A percentile compares a stretch with the other conserved stretches of the same genome.
Conservation (phyloP, 352 stramenopile genomes). For the Phytophthora megakarya region DNA sequence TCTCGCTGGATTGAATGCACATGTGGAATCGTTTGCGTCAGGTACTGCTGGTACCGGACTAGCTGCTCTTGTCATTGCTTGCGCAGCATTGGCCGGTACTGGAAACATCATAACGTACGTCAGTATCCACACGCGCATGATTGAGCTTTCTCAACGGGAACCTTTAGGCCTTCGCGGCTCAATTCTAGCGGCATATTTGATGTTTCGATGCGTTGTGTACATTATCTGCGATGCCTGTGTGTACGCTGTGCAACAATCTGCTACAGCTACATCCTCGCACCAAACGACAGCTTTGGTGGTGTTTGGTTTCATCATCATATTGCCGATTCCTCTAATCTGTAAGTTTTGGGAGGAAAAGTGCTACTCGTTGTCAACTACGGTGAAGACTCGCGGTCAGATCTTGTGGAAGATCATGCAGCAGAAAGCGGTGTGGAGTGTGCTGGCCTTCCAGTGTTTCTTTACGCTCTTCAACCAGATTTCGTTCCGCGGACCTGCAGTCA, state of each 20-base stretch:
- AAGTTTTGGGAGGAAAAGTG: slow-evolving; percentile 50
- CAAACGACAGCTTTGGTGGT: slow-evolving; percentile 32
- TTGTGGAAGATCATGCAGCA: slow-evolving; percentile 63
- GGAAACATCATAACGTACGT: slow-evolving; percentile 45
- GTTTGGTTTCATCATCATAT: slow-evolving; percentile 35
- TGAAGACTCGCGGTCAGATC: slow-evolving; percentile 47
- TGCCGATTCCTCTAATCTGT: slow-evolving; percentile 42
- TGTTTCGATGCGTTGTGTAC: slow-evolving; percentile 32
- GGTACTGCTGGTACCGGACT: slow-evolving; percentile 12
- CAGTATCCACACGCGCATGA: slow-evolving; percentile 43
- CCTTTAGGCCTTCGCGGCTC: slow-evolving; percentile 38
- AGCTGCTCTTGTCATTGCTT: slow-evolving; percentile 29
- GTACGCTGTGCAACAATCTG: slow-evolving; percentile 15
- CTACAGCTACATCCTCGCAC: not conserved
- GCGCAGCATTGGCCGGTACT: slow-evolving; percentile 27
- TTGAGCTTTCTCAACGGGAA: slow-evolving; percentile 53
- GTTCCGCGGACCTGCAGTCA: slow-evolving; percentile 30
- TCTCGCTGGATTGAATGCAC: slow-evolving; percentile 38
- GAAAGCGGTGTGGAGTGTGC: slow-evolving; percentile 52
- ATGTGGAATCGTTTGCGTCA: slow-evolving; percentile 19
- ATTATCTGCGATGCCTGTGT: slow-evolving; percentile 29
- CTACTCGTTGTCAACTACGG: slow-evolving; percentile 45
- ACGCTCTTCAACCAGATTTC: slow-evolving; percentile 45
- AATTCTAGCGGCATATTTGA: slow-evolving; percentile 49
- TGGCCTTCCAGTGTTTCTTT: slow-evolving; percentile 51